Evolutionary conservation across 2,329 filamentous ascomycete species (phyloP), one percentile per base, ranked within the genome.

Genomic region (Xylariomycetidae sp.): DNA sequence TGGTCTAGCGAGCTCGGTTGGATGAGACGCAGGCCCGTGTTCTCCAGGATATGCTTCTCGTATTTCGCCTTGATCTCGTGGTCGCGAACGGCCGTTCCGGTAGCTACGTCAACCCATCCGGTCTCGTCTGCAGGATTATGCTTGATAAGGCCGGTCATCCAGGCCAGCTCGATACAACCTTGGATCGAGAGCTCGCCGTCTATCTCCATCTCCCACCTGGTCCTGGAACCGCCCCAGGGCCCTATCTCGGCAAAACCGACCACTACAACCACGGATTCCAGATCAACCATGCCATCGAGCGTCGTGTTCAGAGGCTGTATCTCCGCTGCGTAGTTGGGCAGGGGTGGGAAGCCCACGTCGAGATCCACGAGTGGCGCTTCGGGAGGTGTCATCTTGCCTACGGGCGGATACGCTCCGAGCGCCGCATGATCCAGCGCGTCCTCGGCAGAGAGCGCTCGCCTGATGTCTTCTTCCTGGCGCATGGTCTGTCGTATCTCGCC

Each of bases 91-190:
- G 56, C 51, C 4, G 43, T 29, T 1, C 35, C 34, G 1, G 50
- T 55, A 7, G 50, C 39, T 3, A 19, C 17, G 14, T 63, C 58
- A 5, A 58, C 30, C 59, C 70, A 85, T 37, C 80, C 80, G 42
- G 75, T 77, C 58, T 83, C 83, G 46, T 70, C 69, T 59, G 81
- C 74, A 47, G 79, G 77, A 58, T 82, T 80, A 53, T 84, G 80
- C 62, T 80, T 82, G 59, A 85, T 83, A 30, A 85, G 67, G 41
- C 80, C 80, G 74, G 82, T 85, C 54, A 85, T 75, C 80, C 80
- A 85, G 6, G 80, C 80, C 74, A 85, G 80, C 54, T 85, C 81
- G 28, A 84, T 70, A 43, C 76, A 83, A 8, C 80, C 80, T 50
- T 83, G 78, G n/a, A 82, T 66, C 2, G 77, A 82, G 58, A 85